Base-by-base conservation (phyloP, 2,329 filamentous ascomycete species). In the Trichoderma brevicompactum region DNA sequence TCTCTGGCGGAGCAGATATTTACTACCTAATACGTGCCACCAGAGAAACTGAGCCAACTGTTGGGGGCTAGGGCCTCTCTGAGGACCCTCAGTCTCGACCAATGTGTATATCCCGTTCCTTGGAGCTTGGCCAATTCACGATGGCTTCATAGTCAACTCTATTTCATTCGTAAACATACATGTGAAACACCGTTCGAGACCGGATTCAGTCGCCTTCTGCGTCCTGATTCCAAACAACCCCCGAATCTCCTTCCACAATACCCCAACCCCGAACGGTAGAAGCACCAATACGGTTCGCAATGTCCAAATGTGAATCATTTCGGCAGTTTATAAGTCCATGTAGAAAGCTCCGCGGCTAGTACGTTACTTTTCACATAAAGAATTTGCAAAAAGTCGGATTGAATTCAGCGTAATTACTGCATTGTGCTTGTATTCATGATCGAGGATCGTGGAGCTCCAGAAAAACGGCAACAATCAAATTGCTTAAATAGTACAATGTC, bases 381-480 rank as follows among this genome's bases (percentile, higher is more conserved):
- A 53, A 19, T 15, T 28, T 28, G 23, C 5, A 28, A 28, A 28
- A 28, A 2, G 1, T 4, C 28, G 2, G 7, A 3, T 2, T 9
- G 46, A 23, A 38, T 32, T 48, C 43, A 48, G 41, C 41, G 32
- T 23, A 5, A 28, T 28, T 46, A 34, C 41, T 36, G 28, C 10
- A 46, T 13, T 9, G 17, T 19, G 8, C 23, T 46, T 10, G 9
- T 9, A 3, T 15, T 23, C 5, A 28, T 28, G 43, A n/a, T 17
- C 32, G n/a, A 38, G n/a, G 10, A 59, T n/a, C 32, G 17, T 48
- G 32, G 32, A 48, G 17, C 17, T n/a, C 40, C 55, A 48, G 55
- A 23, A 48, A 36, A 38, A 40, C n/a, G 28, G 41, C 54, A 36
- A 46, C 41, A 58, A 46, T 34, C 41, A 58, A 34, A 58, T 46